Evolutionary conservation across 768 basidiomycete genomes (phyloP).

Genomic region (Boletus insuetus): DNA sequence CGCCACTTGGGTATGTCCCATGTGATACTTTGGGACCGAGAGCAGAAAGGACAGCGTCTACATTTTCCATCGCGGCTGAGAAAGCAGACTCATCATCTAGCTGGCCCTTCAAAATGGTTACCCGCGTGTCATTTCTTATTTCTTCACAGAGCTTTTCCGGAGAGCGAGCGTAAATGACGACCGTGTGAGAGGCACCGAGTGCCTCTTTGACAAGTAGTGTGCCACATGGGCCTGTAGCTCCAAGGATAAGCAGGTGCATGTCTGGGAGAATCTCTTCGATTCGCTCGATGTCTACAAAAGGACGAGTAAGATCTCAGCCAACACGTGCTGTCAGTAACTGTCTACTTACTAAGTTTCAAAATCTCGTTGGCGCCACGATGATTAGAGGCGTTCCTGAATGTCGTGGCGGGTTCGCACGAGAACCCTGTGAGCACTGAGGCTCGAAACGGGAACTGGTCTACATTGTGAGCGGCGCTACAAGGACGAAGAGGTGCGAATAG

Average conservation of each 20-base stretch:
- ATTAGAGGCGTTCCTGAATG: no score
- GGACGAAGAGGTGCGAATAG: no score
- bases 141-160: conserved; percentile 60
- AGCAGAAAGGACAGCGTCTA: conserved; percentile 63
- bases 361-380: neutral
- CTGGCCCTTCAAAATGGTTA: conserved; percentile 53
- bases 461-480: no score
- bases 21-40: conserved; percentile 50
- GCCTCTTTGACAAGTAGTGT: conserved; percentile 54
- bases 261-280: neutral
- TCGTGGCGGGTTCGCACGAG: no score
- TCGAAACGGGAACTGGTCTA: no score
- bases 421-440: no score
- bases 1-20: conserved; percentile 43
- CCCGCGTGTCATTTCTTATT: conserved; percentile 40
- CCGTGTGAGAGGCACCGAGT: conserved; percentile 41
- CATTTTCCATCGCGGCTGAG: conserved; percentile 50
- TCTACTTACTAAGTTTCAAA: neutral
- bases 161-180: conserved; percentile 63
- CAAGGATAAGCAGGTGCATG: conserved; percentile 65
- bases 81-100: conserved; percentile 52
- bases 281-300: conserved; percentile 1
- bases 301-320: neutral
- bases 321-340: neutral
- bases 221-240: conserved; percentile 64